Evolutionary conservation across 1,284 basidiomycete genomes (phyloP).

Genomic region (Apiotrichum mycotoxinovorans): DNA sequence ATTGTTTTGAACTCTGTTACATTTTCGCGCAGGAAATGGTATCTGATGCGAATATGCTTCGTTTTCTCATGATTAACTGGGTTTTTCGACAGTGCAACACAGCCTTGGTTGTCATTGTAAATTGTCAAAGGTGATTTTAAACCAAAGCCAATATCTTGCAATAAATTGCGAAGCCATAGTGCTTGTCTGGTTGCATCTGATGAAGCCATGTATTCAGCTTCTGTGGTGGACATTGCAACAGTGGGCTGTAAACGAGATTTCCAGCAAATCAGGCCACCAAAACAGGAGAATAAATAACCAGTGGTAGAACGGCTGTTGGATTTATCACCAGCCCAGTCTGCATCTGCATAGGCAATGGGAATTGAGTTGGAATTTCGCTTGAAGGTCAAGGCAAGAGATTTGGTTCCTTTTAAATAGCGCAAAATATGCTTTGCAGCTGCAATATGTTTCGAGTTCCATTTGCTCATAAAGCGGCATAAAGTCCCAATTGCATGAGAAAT

Average conservation of each 20-base stretch:
- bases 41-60: neutral
- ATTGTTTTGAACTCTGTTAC: too few species aligned
- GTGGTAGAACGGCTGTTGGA: slow-evolving; percentile 31
- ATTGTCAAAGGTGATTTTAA: too few species aligned
- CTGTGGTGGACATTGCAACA: slow-evolving; percentile 21
- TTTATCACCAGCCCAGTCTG: slow-evolving; percentile 24
- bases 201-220: slow-evolving; percentile 23
- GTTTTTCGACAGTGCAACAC: neutral
- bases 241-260: slow-evolving; percentile 24
- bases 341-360: slow-evolving; percentile 19
- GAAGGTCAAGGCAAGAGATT: slow-evolving; percentile 13
- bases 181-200: slow-evolving; percentile 17
- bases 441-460: slow-evolving; percentile 23
- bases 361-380: neutral
- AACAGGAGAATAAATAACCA: slow-evolving; percentile 26
- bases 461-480: slow-evolving; percentile 21
- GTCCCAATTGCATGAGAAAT: slow-evolving; percentile 20
- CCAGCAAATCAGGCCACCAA: slow-evolving; percentile 24
- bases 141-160: neutral
- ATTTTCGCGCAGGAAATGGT: too few species aligned
- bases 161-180: slow-evolving; percentile 9
- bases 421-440: slow-evolving; percentile 27
- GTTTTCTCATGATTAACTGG: neutral
- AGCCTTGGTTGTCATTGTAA: neutral
- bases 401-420: slow-evolving; percentile 21